Percentiles rank a stretch among this genome's conserved stretches.
phyloP scores from a whole-genome alignment of 2,329 filamentous ascomycete species.

The Botrytis fabae region DNA sequence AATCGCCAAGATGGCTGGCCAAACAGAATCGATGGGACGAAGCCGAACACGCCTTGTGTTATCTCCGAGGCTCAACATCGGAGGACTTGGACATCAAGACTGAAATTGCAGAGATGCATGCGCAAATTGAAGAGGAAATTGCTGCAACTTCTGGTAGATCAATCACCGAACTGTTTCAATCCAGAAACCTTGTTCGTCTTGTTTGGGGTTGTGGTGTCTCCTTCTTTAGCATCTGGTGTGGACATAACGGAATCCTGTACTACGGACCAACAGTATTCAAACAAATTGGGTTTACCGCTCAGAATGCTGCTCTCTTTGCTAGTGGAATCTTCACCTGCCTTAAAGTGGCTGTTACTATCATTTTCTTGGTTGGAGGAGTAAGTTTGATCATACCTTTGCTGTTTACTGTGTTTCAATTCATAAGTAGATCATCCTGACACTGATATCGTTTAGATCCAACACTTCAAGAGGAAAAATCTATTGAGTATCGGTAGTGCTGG shows the following conservation, averaged over 20 bases:
- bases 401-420: background rate
- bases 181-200: slow-evolving; percentile 15
- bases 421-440: background rate
- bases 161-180: slow-evolving; percentile 49
- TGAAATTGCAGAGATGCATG: slow-evolving; percentile 45
- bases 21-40: slow-evolving; percentile 63
- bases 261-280: slow-evolving; percentile 23
- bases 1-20: slow-evolving; percentile 64
- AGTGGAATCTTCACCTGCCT: slow-evolving; percentile 27
- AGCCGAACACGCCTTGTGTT: slow-evolving; percentile 52
- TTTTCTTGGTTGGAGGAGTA: slow-evolving; percentile 21
- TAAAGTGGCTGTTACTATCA: slow-evolving; percentile 23
- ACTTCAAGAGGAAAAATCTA: slow-evolving; percentile 4
- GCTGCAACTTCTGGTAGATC: slow-evolving; percentile 48
- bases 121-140: slow-evolving; percentile 51
- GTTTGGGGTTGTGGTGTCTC: slow-evolving; percentile 20
- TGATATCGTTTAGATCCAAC: slow-evolving; percentile 8
- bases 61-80: slow-evolving; percentile 49
- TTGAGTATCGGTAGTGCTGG: slow-evolving; percentile 17
- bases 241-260: slow-evolving; percentile 19
- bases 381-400: background rate
- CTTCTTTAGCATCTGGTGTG: slow-evolving; percentile 20
- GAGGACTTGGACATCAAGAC: slow-evolving; percentile 42
- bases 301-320: slow-evolving; percentile 27
- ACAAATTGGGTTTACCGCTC: slow-evolving; percentile 26